phyloP scores from a whole-genome alignment of 176 grass and related monocot species.

The Rhipidocladum racemiflorum region DNA sequence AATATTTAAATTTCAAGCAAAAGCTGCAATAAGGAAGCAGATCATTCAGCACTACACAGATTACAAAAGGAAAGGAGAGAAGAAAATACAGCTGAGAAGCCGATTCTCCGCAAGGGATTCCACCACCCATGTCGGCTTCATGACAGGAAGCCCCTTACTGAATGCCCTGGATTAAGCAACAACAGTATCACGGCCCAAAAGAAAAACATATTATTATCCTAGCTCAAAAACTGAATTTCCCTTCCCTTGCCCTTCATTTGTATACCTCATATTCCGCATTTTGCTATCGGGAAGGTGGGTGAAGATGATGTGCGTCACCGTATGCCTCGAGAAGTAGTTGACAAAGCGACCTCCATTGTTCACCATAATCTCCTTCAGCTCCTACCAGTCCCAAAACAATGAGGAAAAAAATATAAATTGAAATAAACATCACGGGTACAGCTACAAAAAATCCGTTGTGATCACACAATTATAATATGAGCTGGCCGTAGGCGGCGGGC shows the following conservation, averaged over 20 bases:
- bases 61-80: constrained; percentile 3
- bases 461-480: not conserved
- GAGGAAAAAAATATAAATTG: not conserved
- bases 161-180: constrained; percentile 60
- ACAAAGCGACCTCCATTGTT: constrained; percentile 79
- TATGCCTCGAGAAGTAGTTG: constrained; percentile 87
- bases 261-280: constrained; percentile 76
- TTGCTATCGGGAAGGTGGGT: constrained; percentile 76
- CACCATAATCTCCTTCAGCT: constrained; percentile 87
- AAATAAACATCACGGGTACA: not conserved
- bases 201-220: not conserved
- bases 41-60: constrained; percentile 24
- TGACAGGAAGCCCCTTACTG: constrained; percentile 70
- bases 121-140: constrained; percentile 86
- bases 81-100: constrained; percentile 70
- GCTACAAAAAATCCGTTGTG: not conserved
- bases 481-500: not conserved
- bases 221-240: not conserved
- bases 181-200: not conserved
- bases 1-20: not conserved
- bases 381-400: constrained; percentile 37
- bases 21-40: not conserved
- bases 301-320: constrained; percentile 83
- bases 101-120: constrained; percentile 71
- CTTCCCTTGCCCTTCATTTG: not conserved